Evolutionary conservation across 495 filamentous ascomycete genomes (phyloP).

Genomic region (Talaromyces stipitatus): DNA sequence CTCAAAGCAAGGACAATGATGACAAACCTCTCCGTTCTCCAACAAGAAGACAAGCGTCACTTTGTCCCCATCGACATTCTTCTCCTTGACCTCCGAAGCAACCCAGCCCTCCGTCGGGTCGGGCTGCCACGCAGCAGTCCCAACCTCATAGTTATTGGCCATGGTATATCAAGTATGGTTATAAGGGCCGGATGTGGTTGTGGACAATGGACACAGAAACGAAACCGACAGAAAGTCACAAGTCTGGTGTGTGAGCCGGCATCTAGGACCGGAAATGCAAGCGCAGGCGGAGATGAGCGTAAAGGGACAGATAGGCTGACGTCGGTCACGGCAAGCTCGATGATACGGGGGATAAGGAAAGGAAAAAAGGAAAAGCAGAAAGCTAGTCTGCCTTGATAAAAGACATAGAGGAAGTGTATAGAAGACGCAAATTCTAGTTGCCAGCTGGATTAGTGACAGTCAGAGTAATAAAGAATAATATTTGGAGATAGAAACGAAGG

Average conservation of each 20-base stretch:
- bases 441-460: neutral
- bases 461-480: neutral
- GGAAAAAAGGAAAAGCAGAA: neutral
- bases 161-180: constrained; percentile 35
- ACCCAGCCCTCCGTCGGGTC: constrained; percentile 94
- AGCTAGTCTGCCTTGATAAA: neutral
- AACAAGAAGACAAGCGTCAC: constrained; percentile 78
- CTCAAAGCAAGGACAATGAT: constrained; percentile 1
- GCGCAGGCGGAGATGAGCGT: neutral
- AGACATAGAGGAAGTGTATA: neutral
- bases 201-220: constrained; percentile 2
- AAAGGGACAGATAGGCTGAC: neutral
- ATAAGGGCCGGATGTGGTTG: neutral
- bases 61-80: constrained; percentile 75
- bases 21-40: constrained; percentile 83
- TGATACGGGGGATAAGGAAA: neutral
- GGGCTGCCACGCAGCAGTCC: constrained; percentile 96
- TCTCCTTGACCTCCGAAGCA: constrained; percentile 88
- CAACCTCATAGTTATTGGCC: constrained; percentile 96
- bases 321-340: neutral
- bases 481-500: constrained; percentile 4
- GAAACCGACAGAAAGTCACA: constrained; percentile 1
- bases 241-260: neutral
- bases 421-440: neutral
- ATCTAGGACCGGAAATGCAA: constrained; percentile 6